Conservation (phyloP, 2,329 filamentous ascomycete genomes). For the Diplocarpon mali region DNA sequence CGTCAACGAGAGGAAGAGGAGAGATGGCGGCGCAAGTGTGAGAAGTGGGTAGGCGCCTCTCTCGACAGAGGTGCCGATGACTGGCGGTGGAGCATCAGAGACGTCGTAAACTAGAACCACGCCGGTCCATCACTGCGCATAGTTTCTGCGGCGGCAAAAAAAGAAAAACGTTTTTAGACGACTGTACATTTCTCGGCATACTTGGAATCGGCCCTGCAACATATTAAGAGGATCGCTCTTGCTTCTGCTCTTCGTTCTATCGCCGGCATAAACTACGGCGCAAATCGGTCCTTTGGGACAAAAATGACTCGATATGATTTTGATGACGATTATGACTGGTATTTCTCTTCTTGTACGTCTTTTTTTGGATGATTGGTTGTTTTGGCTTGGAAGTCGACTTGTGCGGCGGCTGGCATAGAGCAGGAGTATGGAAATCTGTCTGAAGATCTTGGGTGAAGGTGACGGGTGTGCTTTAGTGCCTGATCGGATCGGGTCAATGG, state of each 20-base stretch:
- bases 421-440: not conserved
- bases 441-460: too few relatives aligned
- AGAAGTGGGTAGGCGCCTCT: constrained; percentile 62
- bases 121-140: not conserved
- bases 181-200: not conserved
- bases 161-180: not conserved
- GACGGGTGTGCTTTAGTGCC: too few relatives aligned
- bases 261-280: not conserved
- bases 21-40: constrained; percentile 79
- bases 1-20: constrained; percentile 87
- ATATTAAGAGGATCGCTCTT: not conserved
- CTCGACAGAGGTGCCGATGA: constrained; percentile 41
- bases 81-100: constrained; percentile 70
- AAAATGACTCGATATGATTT: constrained; percentile 4
- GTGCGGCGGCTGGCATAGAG: not conserved
- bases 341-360: constrained; percentile 1
- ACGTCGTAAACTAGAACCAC: constrained; percentile 34
- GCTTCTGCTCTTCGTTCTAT: not conserved
- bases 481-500: too few relatives aligned
- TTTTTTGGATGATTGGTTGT: not conserved
- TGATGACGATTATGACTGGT: constrained; percentile 8
- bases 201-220: not conserved
- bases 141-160: not conserved
- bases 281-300: not conserved
- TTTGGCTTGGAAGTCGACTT: not conserved